Evolutionary conservation across 345 rosid genomes (phyloP), one percentile per base, ranked within the genome.

Genomic region (Xanthoceras sorbifolium): DNA sequence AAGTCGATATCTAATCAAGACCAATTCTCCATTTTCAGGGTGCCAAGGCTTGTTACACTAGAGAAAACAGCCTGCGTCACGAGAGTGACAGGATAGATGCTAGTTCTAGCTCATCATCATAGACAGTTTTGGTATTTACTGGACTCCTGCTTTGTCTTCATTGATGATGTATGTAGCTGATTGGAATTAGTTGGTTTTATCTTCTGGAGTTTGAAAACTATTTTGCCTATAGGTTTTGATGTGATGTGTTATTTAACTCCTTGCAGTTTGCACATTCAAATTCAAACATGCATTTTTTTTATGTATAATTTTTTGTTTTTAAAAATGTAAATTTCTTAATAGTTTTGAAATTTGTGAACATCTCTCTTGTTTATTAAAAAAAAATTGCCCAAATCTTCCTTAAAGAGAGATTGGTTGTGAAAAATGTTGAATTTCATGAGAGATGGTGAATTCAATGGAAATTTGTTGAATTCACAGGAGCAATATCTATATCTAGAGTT

Each of bases 31-130:
- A 52, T 82, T 76, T 48, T 61, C 89, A 96, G 99, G 99, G 97
- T 79, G 88, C 87, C 72, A 91, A 96, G 81, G 77, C 86, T 78
- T 85, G 90, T 7, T 96, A 92, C 83, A 84, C 80, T 25, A 86
- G 97, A 86, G 97, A 84, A 68, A 89, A 85, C 88, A 93, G 99
- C 81, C 85, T 91, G 78, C 94, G 97, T 60, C 92, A 69, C 7
- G 97, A 93, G 84, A 69, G 23, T 6, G 83, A 17, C 42, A 67
- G 22, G 34, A 46, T 76, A n/a, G 67, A 31, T 11, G 6, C 59
- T 32, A 50, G 14, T 40, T 23, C 74, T 0, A 75, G 77, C 65
- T 76, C 91, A 26, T 81, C 90, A 9, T 81, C 87, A 17, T 86
- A 80, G 73, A 15, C 25, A 60, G 32, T 29, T 38, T 62, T 5